Evolutionary conservation across 768 basidiomycete genomes (phyloP).

Genomic region (Cyathus striatus): DNA sequence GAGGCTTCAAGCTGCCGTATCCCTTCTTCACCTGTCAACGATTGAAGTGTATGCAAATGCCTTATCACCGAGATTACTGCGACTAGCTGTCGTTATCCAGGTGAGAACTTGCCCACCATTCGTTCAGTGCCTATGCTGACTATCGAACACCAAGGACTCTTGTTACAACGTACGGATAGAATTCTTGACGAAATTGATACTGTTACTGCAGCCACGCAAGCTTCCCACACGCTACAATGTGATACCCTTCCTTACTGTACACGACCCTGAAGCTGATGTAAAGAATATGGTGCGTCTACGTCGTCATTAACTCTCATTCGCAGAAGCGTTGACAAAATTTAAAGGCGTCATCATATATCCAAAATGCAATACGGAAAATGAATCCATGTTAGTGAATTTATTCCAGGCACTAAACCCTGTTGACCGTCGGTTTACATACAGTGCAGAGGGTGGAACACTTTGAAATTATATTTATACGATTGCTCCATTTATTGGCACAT

Average conservation of each 20-base stretch:
- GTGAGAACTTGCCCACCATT: slow-evolving; percentile 35
- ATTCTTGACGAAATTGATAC: slow-evolving; percentile 73
- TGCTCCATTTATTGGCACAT: slow-evolving; percentile 86
- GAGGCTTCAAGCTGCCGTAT: slow-evolving; percentile 78
- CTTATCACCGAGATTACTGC: slow-evolving; percentile 58
- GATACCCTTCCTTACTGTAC: slow-evolving; percentile 82
- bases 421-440: too few species aligned
- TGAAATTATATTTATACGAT: slow-evolving; percentile 79
- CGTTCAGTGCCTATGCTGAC: background rate
- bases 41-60: slow-evolving; percentile 51
- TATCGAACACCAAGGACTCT: slow-evolving; percentile 56
- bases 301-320: background rate
- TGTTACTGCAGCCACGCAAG: slow-evolving; percentile 58
- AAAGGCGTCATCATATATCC: slow-evolving; percentile 55
- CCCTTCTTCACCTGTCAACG: slow-evolving; percentile 71
- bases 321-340: slow-evolving; percentile 6
- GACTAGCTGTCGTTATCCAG: slow-evolving; percentile 71
- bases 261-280: slow-evolving; percentile 87
- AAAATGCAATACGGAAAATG: slow-evolving; percentile 40
- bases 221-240: slow-evolving; percentile 72
- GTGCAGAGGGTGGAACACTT: slow-evolving; percentile 60
- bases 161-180: slow-evolving; percentile 79
- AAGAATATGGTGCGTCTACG: slow-evolving; percentile 51
- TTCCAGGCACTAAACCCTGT: too few species aligned
- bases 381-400: slow-evolving; percentile 38